Conservation (phyloP, 192 early-diverging fungal genomes). For the Backusella macrospora region DNA sequence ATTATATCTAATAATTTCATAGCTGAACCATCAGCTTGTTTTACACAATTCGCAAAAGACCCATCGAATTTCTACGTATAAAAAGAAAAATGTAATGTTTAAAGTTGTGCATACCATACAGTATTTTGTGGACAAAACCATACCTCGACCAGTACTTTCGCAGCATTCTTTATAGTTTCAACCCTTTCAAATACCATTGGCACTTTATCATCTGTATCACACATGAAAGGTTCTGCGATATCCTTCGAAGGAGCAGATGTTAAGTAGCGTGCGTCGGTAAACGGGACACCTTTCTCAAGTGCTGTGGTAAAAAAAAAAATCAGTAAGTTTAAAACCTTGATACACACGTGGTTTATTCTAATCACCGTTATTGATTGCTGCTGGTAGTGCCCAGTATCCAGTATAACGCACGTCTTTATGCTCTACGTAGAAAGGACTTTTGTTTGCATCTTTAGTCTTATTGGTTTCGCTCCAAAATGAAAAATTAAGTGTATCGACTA, state of each 20-base stretch:
- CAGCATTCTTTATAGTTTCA: conserved; percentile 67
- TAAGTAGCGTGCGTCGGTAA: conserved; percentile 63
- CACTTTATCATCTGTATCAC: conserved; percentile 46
- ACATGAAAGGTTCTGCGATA: neutral
- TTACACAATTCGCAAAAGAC: conserved; percentile 61
- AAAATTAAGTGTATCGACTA: conserved; percentile 84
- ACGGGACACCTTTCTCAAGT: conserved; percentile 57
- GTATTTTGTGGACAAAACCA: neutral
- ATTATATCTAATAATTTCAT: conserved; percentile 59
- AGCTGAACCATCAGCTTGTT: conserved; percentile 53
- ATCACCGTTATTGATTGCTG: conserved; percentile 70
- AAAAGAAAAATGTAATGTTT: neutral
- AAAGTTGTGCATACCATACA: neutral
- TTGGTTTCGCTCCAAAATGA: conserved; percentile 80
- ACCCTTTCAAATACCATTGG: conserved; percentile 67
- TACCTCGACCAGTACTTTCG: conserved; percentile 63
- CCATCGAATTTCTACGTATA: conserved; percentile 58
- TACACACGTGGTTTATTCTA: neutral
- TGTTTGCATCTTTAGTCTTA: conserved; percentile 42
- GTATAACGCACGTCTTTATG: conserved; percentile 60
- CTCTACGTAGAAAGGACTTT: conserved; percentile 58
- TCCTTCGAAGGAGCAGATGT: conserved; percentile 13
- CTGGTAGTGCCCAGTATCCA: conserved; percentile 86
- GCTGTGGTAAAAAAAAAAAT: conserved; percentile 37
- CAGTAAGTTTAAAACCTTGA: neutral